Percentiles rank a stretch among this genome's conserved stretches.
Evolutionary conservation across 805 yeast genomes (phyloP).

Genomic region (Metschnikowia sp.): DNA sequence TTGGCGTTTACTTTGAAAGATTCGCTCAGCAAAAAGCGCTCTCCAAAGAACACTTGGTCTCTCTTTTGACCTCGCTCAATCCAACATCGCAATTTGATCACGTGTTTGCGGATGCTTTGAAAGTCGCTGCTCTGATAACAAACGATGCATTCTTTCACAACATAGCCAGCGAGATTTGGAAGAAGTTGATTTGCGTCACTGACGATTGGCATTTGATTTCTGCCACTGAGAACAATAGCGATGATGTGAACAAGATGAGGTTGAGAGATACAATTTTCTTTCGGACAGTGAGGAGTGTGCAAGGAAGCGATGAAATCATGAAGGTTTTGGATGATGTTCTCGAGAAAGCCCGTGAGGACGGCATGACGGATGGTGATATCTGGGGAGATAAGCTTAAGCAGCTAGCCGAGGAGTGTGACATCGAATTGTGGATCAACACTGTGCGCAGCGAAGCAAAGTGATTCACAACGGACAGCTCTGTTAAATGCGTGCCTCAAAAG

Average conservation of each 20-base stretch:
- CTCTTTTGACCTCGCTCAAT: constrained; percentile 47
- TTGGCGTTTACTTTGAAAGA: constrained; percentile 23
- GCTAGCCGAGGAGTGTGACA: constrained; percentile 16
- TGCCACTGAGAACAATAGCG: constrained; percentile 35
- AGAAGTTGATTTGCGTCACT: constrained; percentile 46
- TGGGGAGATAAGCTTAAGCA: constrained; percentile 14
- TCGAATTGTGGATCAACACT: constrained; percentile 24
- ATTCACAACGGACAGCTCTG: background rate
- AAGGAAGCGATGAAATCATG: constrained; percentile 12
- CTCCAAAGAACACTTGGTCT: constrained; percentile 45
- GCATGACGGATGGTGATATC: constrained; percentile 2
- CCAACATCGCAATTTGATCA: constrained; percentile 19
- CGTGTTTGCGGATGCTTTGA: constrained; percentile 45
- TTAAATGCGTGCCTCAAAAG: too few relatives aligned
- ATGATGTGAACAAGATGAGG: constrained; percentile 37
- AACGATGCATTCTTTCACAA: constrained; percentile 24
- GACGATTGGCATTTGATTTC: constrained; percentile 51
- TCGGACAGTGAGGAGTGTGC: constrained; percentile 32
- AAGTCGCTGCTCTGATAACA: constrained; percentile 41
- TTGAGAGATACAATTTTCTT: constrained; percentile 43
- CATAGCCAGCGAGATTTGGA: constrained; percentile 46
- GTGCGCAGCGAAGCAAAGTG: constrained; percentile 11
- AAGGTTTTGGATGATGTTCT: constrained; percentile 13
- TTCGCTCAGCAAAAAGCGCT: constrained; percentile 41
- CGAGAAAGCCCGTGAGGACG: background rate